Evolutionary conservation across 495 filamentous ascomycete genomes (phyloP).

Genomic region (Podospora fimiseda): DNA sequence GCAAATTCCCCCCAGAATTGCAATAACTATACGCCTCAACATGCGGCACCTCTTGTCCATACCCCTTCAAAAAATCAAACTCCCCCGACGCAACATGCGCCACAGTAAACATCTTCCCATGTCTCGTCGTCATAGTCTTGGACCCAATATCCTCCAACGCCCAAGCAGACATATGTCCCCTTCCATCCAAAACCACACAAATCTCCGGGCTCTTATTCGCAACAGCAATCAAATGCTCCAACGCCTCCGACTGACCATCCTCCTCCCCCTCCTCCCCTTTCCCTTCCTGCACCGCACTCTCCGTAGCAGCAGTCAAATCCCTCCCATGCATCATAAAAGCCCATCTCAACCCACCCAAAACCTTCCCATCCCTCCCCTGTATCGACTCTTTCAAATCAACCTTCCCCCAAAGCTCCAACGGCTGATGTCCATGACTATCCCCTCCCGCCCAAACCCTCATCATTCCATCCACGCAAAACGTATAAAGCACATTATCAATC

Average conservation of each 20-base stretch:
- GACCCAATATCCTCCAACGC: constrained; percentile 83
- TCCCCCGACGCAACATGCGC: constrained; percentile 63
- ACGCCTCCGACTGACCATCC: constrained; percentile 58
- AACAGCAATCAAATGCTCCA: constrained; percentile 82
- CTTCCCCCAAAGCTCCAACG: constrained; percentile 72
- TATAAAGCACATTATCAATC: constrained; percentile 87
- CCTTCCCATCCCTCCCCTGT: constrained; percentile 47
- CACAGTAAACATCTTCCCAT: constrained; percentile 76
- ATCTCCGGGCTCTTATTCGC: constrained; percentile 83
- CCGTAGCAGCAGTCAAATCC: constrained; percentile 69
- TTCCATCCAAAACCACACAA: constrained; percentile 75
- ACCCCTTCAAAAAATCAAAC: constrained; percentile 55
- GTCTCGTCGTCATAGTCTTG: constrained; percentile 57
- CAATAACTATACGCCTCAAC: constrained; percentile 71
- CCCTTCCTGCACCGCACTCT: constrained; percentile 61
- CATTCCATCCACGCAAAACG: constrained; percentile 76
- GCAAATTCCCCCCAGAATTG: constrained; percentile 55
- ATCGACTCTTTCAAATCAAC: constrained; percentile 74
- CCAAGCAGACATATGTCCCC: constrained; percentile 89
- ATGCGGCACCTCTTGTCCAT: constrained; percentile 40
- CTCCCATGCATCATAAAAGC: constrained; percentile 81
- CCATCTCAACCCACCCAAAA: constrained; percentile 46
- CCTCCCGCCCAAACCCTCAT: constrained; percentile 78
- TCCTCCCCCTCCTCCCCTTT: constrained; percentile 26
- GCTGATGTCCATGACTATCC: constrained; percentile 64